Conservation (phyloP, 306 rosid genomes). For the Sphenostylis stenocarpa region DNA sequence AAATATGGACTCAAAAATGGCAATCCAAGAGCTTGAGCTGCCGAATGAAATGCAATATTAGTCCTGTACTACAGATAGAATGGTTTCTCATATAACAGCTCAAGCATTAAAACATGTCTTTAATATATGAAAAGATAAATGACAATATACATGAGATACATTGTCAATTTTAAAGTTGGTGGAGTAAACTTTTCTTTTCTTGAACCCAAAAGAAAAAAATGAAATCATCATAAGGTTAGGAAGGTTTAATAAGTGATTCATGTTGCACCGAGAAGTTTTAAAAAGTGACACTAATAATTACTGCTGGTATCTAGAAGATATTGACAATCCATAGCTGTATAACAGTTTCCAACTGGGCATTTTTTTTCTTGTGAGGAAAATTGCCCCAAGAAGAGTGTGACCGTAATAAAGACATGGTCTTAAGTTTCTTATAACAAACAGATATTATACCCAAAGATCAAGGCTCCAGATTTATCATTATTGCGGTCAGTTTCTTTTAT, state of each 20-base stretch:
- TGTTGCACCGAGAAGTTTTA: neutral
- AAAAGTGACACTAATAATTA: neutral
- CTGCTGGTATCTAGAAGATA: neutral
- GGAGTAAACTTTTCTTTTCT: neutral
- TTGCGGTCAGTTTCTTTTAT: neutral
- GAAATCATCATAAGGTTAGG: neutral
- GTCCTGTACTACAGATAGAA: neutral
- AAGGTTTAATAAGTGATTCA: neutral
- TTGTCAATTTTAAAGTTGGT: neutral
- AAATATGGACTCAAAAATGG: conserved; percentile 84
- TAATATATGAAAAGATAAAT: neutral
- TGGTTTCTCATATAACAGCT: conserved; percentile 5
- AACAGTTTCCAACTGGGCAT: conserved; percentile 7
- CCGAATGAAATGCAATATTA: conserved; percentile 20
- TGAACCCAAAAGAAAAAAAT: neutral
- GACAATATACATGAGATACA: neutral
- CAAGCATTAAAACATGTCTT: neutral
- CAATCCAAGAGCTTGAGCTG: conserved; percentile 79
- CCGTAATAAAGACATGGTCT: neutral
- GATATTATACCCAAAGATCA: neutral
- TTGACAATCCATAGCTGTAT: neutral
- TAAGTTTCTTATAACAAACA: too few species aligned
- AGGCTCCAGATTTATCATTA: neutral
- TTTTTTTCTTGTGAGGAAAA: conserved; percentile 5
- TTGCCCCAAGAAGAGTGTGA: neutral